These are phyloP conservation scores for Taphrina pruni DNA, from an alignment of 1,139 yeast species.

Conservation along the genomic window DNA sequence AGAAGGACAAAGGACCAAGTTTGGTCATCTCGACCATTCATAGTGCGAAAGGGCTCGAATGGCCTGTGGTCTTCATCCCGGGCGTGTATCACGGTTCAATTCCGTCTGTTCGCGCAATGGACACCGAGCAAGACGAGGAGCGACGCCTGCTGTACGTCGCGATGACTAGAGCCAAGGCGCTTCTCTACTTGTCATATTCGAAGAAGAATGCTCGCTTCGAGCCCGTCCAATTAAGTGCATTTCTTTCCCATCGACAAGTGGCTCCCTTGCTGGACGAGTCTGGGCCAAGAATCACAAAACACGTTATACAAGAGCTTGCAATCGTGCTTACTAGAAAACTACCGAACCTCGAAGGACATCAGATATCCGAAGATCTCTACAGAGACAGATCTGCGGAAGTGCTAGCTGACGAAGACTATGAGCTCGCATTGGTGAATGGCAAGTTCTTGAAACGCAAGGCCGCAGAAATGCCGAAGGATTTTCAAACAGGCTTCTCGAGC, in stretches of 20 bases:
- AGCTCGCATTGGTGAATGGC: not conserved
- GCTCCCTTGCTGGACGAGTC: conserved; percentile 16
- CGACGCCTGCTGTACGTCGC: conserved; percentile 87
- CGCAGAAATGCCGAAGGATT: conserved; percentile 1
- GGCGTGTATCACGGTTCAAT: conserved; percentile 52
- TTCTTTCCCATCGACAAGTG: conserved; percentile 23
- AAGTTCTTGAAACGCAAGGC: conserved; percentile 9
- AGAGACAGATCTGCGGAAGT: conserved; percentile 9
- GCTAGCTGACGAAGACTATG: conserved; percentile 10
- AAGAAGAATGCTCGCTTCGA: conserved; percentile 33
- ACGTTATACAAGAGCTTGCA: conserved; percentile 23
- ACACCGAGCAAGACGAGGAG: conserved; percentile 65
- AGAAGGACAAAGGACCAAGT: conserved; percentile 44
- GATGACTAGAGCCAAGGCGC: conserved; percentile 72
- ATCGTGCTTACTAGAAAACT: conserved; percentile 3
- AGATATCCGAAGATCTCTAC: conserved; percentile 17
- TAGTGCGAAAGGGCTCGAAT: conserved; percentile 80
- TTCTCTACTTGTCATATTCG: conserved; percentile 45
- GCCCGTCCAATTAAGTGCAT: conserved; percentile 26
- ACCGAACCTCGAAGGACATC: not conserved
- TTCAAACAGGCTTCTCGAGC: conserved; percentile 13
- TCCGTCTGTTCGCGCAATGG: conserved; percentile 51
- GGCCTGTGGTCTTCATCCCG: conserved; percentile 85
- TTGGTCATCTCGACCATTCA: conserved; percentile 77
- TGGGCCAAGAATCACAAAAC: conserved; percentile 24